Percentiles rank a stretch among this genome's conserved stretches.
Conservation (phyloP, 495 filamentous ascomycete genomes). For the Podospora didyma region DNA sequence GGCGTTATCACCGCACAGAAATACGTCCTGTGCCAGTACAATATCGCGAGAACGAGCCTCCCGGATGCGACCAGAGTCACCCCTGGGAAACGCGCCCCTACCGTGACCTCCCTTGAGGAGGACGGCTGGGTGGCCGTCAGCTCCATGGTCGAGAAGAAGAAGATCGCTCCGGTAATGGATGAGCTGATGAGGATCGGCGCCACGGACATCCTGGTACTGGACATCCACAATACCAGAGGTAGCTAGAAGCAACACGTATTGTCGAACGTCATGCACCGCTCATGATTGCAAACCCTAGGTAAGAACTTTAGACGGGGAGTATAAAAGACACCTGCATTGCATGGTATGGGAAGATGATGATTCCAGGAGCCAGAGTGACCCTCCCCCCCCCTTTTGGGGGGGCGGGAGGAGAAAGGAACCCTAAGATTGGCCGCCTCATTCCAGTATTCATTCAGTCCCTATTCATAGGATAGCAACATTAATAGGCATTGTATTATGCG, state of each 20-base stretch:
- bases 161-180: slow-evolving; percentile 88
- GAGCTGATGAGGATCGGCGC: slow-evolving; percentile 75
- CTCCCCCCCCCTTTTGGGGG: too few species aligned
- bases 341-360: too few species aligned
- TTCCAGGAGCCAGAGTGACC: too few species aligned
- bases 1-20: slow-evolving; percentile 96
- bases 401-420: too few species aligned
- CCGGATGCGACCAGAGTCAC: slow-evolving; percentile 70
- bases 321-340: too few species aligned
- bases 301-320: too few species aligned
- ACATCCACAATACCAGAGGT: slow-evolving; percentile 77
- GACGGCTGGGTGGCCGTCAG: slow-evolving; percentile 90
- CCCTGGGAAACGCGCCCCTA: slow-evolving; percentile 91
- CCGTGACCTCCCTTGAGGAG: slow-evolving; percentile 80
- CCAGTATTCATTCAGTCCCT: too few species aligned
- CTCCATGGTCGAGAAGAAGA: slow-evolving; percentile 90
- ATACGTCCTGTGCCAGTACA: slow-evolving; percentile 96
- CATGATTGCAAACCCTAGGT: too few species aligned
- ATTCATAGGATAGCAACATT: too few species aligned
- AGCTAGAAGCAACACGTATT: slow-evolving; percentile 8
- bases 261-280: neutral
- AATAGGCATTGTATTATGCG: too few species aligned
- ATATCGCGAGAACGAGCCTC: slow-evolving; percentile 69
- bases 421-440: too few species aligned
- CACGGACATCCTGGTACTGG: slow-evolving; percentile 79